A percentile compares a stretch with the other conserved stretches of the same genome.
Evolutionary conservation across 805 yeast genomes (phyloP).

Genomic region (Cyberlindnera nakhonratchasimensis): DNA sequence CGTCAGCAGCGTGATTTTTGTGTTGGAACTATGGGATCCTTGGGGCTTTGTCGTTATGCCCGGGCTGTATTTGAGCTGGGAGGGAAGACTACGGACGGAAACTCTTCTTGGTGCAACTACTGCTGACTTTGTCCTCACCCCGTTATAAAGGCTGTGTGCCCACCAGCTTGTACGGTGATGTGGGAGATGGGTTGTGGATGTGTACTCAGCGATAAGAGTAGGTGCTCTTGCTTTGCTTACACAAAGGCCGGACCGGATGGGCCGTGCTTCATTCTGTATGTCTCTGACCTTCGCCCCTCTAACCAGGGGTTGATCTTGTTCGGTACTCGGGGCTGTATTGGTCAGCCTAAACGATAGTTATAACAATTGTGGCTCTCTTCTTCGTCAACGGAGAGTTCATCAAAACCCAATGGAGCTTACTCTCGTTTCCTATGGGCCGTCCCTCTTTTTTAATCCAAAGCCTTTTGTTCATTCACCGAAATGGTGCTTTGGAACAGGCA

Average conservation of each 20-base stretch:
- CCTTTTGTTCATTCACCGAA: slow-evolving; percentile 2
- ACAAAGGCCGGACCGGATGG: slow-evolving; percentile 7
- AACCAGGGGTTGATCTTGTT: slow-evolving; percentile 30
- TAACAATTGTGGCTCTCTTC: slow-evolving; percentile 50
- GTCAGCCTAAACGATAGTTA: slow-evolving; percentile 67
- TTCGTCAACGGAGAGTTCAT: slow-evolving; percentile 10
- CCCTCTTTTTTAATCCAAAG: slow-evolving; percentile 22
- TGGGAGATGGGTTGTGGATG: too few relatives aligned
- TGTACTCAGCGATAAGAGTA: neutral
- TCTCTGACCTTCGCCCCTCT: slow-evolving; percentile 12
- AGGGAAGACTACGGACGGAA: too few relatives aligned
- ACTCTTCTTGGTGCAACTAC: too few relatives aligned
- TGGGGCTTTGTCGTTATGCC: neutral
- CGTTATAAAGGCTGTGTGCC: slow-evolving; percentile 12
- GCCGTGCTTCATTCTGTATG: slow-evolving; percentile 1
- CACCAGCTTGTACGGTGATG: neutral
- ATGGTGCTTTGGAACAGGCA: slow-evolving; percentile 36
- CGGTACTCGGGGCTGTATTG: slow-evolving; percentile 56
- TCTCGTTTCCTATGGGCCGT: slow-evolving; percentile 61
- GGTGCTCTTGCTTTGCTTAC: slow-evolving; percentile 2
- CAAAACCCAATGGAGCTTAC: slow-evolving; percentile 86
- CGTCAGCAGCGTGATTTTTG: slow-evolving; percentile 6
- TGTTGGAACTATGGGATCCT: neutral
- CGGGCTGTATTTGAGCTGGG: too few relatives aligned
- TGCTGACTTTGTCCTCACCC: slow-evolving; percentile 12